A percentile compares a stretch with the other conserved stretches of the same genome.
Evolutionary conservation across 495 filamentous ascomycete species (phyloP).

Genomic region (Penicillium macrosclerotiorum): DNA sequence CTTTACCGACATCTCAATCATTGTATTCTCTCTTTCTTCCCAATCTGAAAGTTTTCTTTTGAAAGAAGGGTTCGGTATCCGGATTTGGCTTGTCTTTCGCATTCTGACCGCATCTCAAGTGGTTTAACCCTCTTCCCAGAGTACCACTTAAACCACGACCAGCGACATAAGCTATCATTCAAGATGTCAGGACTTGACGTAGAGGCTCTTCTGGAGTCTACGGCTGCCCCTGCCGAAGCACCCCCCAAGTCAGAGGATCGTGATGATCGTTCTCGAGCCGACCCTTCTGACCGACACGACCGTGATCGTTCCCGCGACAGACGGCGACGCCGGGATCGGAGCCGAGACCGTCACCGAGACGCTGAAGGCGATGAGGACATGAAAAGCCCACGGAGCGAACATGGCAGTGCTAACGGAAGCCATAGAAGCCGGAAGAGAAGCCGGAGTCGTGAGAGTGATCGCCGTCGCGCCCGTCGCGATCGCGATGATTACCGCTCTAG

Average conservation of each 20-base stretch:
- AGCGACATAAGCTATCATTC: slow-evolving; percentile 8
- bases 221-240: slow-evolving; percentile 62
- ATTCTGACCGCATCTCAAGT: slow-evolving; percentile 50
- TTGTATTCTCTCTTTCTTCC: too few species aligned
- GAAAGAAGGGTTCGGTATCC: slow-evolving; percentile 44
- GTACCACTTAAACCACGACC: slow-evolving; percentile 21
- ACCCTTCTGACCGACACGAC: slow-evolving; percentile 54
- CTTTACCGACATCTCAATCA: too few species aligned
- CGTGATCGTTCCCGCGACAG: slow-evolving; percentile 58
- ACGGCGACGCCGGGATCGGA: slow-evolving; percentile 56
- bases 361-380: slow-evolving; percentile 63
- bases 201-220: slow-evolving; percentile 90
- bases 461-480: slow-evolving; percentile 76
- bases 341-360: slow-evolving; percentile 67
- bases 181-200: slow-evolving; percentile 89
- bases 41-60: not conserved
- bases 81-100: slow-evolving; percentile 24
- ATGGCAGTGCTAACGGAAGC: slow-evolving; percentile 77
- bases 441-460: slow-evolving; percentile 76
- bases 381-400: slow-evolving; percentile 73
- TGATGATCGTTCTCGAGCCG: slow-evolving; percentile 58
- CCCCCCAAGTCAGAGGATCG: slow-evolving; percentile 52
- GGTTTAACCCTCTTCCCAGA: slow-evolving; percentile 35
- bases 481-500: slow-evolving; percentile 63
- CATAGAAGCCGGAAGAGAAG: slow-evolving; percentile 81